Evolutionary conservation across 495 filamentous ascomycete genomes (phyloP).

Genomic region (Annulohypoxylon nitens): DNA sequence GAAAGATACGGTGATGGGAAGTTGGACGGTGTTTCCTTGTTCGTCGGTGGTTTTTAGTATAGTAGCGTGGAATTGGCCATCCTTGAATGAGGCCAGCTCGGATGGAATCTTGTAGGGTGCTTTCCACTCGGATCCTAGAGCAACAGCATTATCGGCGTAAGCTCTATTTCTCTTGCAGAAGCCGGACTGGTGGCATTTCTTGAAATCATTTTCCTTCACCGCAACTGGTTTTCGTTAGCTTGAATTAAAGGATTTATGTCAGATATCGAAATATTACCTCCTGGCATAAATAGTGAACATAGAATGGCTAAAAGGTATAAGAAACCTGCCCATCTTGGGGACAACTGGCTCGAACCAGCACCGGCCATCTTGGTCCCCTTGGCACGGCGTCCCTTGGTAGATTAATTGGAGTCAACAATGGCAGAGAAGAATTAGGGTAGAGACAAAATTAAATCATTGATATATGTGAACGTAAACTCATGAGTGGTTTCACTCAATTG

Average conservation of each 20-base stretch:
- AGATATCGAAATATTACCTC: constrained; percentile 52
- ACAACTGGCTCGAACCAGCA: constrained; percentile 59
- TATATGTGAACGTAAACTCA: constrained; percentile 25
- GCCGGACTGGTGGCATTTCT: constrained; percentile 92
- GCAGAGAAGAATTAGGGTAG: constrained; percentile 30
- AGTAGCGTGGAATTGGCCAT: constrained; percentile 82
- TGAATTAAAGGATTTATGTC: neutral
- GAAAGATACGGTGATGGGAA: constrained; percentile 90
- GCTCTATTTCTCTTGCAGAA: constrained; percentile 96
- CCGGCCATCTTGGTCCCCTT: constrained; percentile 43
- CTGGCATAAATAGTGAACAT: constrained; percentile 60
- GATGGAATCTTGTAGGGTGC: constrained; percentile 84
- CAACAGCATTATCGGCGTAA: constrained; percentile 80
- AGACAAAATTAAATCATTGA: constrained; percentile 30
- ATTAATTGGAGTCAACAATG: constrained; percentile 24
- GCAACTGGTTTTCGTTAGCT: constrained; percentile 64
- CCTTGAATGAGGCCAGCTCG: constrained; percentile 77
- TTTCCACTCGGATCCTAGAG: constrained; percentile 74
- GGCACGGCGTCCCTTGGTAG: constrained; percentile 31
- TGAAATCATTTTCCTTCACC: constrained; percentile 97
- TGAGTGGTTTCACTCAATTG: constrained; percentile 29
- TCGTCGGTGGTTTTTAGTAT: constrained; percentile 80
- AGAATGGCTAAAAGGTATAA: constrained; percentile 61
- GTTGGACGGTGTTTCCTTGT: constrained; percentile 71
- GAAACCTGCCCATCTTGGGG: constrained; percentile 69